Evolutionary conservation across 2,329 filamentous ascomycete species (phyloP).

Genomic region (Zalaria obscura): DNA sequence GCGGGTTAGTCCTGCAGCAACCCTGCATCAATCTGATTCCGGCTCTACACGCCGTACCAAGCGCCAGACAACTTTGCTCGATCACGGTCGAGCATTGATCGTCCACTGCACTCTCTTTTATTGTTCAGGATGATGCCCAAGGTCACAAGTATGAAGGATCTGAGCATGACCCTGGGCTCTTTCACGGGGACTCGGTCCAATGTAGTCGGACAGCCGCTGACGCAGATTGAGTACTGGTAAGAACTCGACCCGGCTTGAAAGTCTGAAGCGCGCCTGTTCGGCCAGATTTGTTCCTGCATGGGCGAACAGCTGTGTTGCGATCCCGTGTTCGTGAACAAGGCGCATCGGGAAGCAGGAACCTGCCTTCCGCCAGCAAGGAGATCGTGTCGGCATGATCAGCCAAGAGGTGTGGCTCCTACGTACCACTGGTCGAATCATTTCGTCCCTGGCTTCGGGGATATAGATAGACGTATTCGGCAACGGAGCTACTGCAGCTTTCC

Average conservation of each 20-base stretch:
- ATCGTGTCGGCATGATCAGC: neutral
- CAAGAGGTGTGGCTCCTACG: neutral
- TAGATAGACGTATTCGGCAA: neutral
- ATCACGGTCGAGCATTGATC: neutral
- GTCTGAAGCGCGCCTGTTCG: neutral
- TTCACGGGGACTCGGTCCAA: too few species aligned
- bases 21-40: neutral
- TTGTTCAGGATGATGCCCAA: slow-evolving; percentile 16
- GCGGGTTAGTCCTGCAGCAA: neutral
- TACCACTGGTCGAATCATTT: neutral
- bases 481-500: neutral
- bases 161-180: too few species aligned
- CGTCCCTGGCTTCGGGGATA: neutral
- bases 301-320: neutral
- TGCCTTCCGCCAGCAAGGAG: neutral
- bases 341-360: neutral
- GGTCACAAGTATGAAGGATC: slow-evolving; percentile 10
- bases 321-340: neutral
- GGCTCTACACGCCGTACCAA: neutral
- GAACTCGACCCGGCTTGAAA: neutral
- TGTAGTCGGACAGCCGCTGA: neutral
- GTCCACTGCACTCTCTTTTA: neutral
- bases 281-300: neutral
- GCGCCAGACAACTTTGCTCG: too few species aligned
- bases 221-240: neutral